Base-by-base conservation (phyloP, 1,139 yeast species). In the Magnusiomyces starmeri region DNA sequence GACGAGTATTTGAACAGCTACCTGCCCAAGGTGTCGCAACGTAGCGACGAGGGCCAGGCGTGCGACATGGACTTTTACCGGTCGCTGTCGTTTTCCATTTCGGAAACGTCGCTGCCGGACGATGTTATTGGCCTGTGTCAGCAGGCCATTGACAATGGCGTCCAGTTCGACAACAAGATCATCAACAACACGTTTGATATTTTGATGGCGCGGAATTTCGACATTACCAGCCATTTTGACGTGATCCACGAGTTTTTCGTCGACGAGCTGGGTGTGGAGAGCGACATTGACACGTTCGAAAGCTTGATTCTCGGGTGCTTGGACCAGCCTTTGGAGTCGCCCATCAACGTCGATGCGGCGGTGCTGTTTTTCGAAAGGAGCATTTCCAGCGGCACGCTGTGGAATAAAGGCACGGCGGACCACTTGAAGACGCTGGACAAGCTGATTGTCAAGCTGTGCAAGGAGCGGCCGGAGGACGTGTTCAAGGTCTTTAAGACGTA, bases 301-400 rank as follows among this genome's bases (percentile, higher is more conserved):
- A 47, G 49, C 29, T 41, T 54, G 4, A 43, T 54, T 2, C 46
- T 21, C 25, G 41, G 43, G 2, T 29, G 51, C 2, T 26, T 54
- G 18, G 42, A 18, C 50, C 51, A 42, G 18, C 16, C 43, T 21
- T n/a, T n/a, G n/a, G 29, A 42, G 29, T 14, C 12, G n/a, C 34
- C 35, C 9, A 22, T 18, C 9, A 59, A 62, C 29, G 66, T 63
- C 8, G 57, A 57, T 3, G 57, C 56, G 7, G 74, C 77, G 1
- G 62, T 69, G 10, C 48, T 60, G 10, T 52, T 69, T 10, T 76
- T 75, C 55, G 60, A 70, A n/a, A 59, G 65, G n/a, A 64, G 72
- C 46, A 60, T 73, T 14, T 54, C 61, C 4, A 62, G 67, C 37
- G 76, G 77, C 27, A 68, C 73, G n/a, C 69, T 69, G 42, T 77